Evolutionary conservation across 495 filamentous ascomycete species (phyloP), one percentile per base, ranked within the genome.

Genomic region (Aspergillus campestris): DNA sequence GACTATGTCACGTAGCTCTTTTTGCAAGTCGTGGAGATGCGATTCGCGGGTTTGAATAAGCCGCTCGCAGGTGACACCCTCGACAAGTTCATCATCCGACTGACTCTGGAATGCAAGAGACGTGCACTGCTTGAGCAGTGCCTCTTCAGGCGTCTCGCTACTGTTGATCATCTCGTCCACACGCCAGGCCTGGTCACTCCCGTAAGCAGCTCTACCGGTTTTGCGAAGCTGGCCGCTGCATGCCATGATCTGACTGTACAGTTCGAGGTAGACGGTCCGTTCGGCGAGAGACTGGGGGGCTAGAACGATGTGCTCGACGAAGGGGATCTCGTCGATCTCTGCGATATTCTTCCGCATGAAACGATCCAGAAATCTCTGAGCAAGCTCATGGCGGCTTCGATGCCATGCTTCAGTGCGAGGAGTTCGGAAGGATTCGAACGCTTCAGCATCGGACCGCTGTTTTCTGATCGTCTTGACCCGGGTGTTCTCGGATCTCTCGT

Each of bases 271-370:
- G 12, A 69, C 59, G 8, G 61, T 58, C 24, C 55, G 51, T 40
- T 80, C 75, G 3, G 60, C 61, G 1, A 70, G 55, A 5, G 66
- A 64, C 7, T 66, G 60, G 2, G 49, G 42, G 11, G 73, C 41
- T 0, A 72, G 57, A n/a, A 62, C 44, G 24, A 70, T 51, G 38
- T 71, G 65, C 7, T 62, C 59, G 7, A 51, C 50, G 5, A 51
- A 55, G 1, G 62, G 53, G 18, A 81, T 76, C 11, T 67, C 53
- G 7, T 62, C 61, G 28, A 75, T 71, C 7, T 74, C 59, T 1
- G 72, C 64, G 13, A 68, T 51, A 46, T 79, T 79, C 47, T 68
- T 70, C 27, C 79, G 67, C 6, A 69, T 71, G 53, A 79, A 82
- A 1, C 57, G 56, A 42, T 78, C 45, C 1, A 82, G 60, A 49